Base-by-base conservation (phyloP, 2,329 filamentous ascomycete genomes). In the Plenodomus tracheiphilus region DNA sequence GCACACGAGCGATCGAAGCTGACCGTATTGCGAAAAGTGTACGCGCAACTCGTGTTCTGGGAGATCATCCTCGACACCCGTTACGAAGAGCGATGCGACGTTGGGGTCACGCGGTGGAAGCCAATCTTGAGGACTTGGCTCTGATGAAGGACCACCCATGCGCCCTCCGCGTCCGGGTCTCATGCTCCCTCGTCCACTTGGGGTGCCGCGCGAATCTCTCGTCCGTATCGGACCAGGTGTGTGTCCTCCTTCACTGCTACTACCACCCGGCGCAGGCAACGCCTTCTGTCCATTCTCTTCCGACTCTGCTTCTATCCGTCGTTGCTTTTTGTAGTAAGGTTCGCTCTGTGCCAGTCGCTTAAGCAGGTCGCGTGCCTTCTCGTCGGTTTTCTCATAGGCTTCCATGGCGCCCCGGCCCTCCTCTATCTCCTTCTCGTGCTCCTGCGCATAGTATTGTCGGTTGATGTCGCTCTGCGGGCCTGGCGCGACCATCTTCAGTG, bases 371-470 rank as follows among this genome's bases (percentile, higher is more conserved):
- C 93, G 83, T 2, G 92, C 94, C 74, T 97, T 97, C 69, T 97
- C 93, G 64, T 99, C 94, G 1, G 93, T 94, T 80, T 97, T 96
- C 56, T 96, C 91, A 69, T 97, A 97, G 59, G 89, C 91, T 69
- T 97, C 94, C 8, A 90, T 80, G 15, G 71, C 75, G 6, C 87
- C 89, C 56, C 89, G 81, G 2, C 94, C 94, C 61, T 97, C 92
- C 67, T 97, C 92, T 41, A 99, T 91, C 53, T 95, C 91, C 66
- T 87, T 89, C 76, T 97, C 93, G 73, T 97, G 92, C 69, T 97
- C 94, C 71, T 99, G 94, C 13, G 94, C 94, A 73, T 96, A 99
- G 75, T 94, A 99, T 75, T 99, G 92, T 61, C 94, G 81, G 76
- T 99, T 99, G 73, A 99, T 90, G 46, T 89, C 88, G 70, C 90